Evolutionary conservation across 2,329 filamentous ascomycete species (phyloP), one percentile per base, ranked within the genome.

Genomic region (Epichloe hybrida): DNA sequence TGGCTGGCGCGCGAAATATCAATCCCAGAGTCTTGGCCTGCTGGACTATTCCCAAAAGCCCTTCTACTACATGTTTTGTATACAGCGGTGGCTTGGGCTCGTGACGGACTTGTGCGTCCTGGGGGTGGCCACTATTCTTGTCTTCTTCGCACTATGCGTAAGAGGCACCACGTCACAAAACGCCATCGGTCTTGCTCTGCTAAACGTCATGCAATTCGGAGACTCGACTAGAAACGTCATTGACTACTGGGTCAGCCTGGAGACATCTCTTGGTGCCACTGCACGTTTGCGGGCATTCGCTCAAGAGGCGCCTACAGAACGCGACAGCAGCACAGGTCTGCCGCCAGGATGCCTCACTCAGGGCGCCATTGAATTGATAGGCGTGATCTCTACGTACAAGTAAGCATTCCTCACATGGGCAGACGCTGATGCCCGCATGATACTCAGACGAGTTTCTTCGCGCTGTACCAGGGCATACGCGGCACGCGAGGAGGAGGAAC

Each of bases 41-140:
- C 59, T 80, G 1, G 71, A 58, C 35, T 34, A 49, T 7, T 57
- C 55, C 5, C 56, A 58, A 27, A 46, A 52, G 31, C 58, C 57
- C 3, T 53, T 53, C n/a, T 59, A 75, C 53, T 62, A 72, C 9
- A 63, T 74, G 23, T 69, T 66, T 48, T 66, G 67, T 36, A 68
- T 74, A 12, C 73, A 75, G 55, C 61, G 69, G 23, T 75, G 72
- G 72, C 62, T 75, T 1, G 67, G 61, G 0, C 57, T 75, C 1
- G 69, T 71, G 1, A 54, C 75, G 13, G 70, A 74, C 50, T 55
- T 75, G 11, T 36, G 21, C n/a, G 44, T 46, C 34, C 17, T 21
- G 11, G 21, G 21, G 35, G 69, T 71, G 0, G 52, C 54, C 2
- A 36, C 53, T 23, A 23, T 23, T 1, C 48, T 59, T 1, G 62